Percentiles rank a stretch among this genome's conserved stretches.
Conservation (phyloP, 139 green algal species). For the Coelastrella sp. region DNA sequence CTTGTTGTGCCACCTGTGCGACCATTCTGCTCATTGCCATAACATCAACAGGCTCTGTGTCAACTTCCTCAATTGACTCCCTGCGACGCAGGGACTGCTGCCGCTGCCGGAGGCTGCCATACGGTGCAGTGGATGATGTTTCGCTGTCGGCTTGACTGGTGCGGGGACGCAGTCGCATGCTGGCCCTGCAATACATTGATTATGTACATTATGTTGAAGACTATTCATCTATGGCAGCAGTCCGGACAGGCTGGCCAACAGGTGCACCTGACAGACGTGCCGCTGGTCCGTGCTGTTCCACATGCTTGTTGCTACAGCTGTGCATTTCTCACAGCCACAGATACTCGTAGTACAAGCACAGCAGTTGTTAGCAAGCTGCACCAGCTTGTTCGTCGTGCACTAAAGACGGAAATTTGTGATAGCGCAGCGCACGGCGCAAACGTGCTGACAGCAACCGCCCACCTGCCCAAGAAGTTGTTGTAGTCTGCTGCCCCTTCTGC, state of each 20-base stretch:
- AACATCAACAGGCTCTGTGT: background rate
- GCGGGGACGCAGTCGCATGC: constrained; percentile 42
- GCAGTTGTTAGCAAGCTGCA: too few species aligned
- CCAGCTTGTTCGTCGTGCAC: too few species aligned
- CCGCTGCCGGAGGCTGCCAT: constrained; percentile 27
- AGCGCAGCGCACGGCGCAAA: too few species aligned
- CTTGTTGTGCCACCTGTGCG: constrained; percentile 24
- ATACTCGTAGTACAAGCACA: too few species aligned
- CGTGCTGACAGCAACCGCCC: background rate
- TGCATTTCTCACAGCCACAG: too few species aligned
- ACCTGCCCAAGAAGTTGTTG: constrained; percentile 21
- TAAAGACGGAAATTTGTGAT: too few species aligned
- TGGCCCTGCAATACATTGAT: constrained; percentile 32
- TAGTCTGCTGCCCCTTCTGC: constrained; percentile 7
- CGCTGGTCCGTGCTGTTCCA: too few species aligned
- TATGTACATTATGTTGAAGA: too few species aligned
- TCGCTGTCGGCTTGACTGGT: constrained; percentile 39
- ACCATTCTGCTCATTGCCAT: background rate
- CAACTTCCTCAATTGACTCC: background rate
- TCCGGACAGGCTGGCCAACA: too few species aligned
- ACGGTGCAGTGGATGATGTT: background rate
- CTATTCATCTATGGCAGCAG: too few species aligned
- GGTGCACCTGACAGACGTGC: too few species aligned
- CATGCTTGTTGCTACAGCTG: too few species aligned
- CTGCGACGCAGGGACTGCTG: background rate